These are phyloP conservation scores for Phylloporus arenicola DNA, from an alignment of 768 basidiomycete genomes.

Conservation along the genomic window DNA sequence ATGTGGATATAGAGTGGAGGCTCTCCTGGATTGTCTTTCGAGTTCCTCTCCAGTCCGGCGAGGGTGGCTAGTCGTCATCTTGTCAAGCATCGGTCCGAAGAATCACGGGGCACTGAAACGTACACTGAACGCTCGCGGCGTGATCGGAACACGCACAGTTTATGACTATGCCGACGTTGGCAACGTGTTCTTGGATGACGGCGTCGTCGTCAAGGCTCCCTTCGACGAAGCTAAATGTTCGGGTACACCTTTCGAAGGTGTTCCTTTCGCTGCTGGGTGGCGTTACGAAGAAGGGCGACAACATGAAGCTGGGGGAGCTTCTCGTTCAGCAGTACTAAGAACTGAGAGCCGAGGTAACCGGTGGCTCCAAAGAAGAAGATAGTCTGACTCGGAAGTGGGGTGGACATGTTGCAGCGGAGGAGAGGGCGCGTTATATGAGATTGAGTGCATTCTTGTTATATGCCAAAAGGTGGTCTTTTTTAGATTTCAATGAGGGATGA, in stretches of 20 bases:
- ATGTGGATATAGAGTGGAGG: conserved; percentile 42
- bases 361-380: conserved; percentile 43
- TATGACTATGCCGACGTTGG: conserved; percentile 36
- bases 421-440: not conserved
- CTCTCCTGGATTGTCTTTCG: conserved; percentile 31
- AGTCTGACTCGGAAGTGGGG: conserved; percentile 5
- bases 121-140: conserved; percentile 30
- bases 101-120: conserved; percentile 1
- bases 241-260: conserved; percentile 30
- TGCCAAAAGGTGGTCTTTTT: conserved; percentile 1
- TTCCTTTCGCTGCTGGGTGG: conserved; percentile 27
- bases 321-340: conserved; percentile 31
- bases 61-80: conserved; percentile 30
- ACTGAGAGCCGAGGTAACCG: conserved; percentile 40
- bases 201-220: conserved; percentile 35
- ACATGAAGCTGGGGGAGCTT: conserved; percentile 32
- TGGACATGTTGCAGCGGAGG: conserved; percentile 7
- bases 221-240: conserved; percentile 33
- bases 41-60: conserved; percentile 34
- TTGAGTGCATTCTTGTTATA: not conserved
- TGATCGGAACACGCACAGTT: conserved; percentile 41
- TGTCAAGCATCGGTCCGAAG: not conserved
- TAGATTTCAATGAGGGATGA: conserved; percentile 2
- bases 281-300: conserved; percentile 34
- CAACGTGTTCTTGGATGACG: conserved; percentile 32